These are phyloP conservation scores for Colletotrichum aenigma DNA, from an alignment of 2,329 filamentous ascomycete species.

Conservation along the genomic window DNA sequence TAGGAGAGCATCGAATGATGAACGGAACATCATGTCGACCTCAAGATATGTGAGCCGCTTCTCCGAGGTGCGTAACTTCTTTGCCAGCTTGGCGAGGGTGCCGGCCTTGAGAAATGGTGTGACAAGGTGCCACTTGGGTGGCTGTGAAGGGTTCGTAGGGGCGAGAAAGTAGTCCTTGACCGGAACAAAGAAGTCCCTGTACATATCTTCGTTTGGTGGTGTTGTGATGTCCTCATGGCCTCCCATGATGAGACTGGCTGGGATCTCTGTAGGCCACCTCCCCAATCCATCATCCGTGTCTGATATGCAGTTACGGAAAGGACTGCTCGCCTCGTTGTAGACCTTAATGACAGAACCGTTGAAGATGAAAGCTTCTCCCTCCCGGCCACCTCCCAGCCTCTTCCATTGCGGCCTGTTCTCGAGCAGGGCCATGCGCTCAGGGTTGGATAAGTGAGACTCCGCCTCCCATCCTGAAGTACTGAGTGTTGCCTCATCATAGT, in stretches of 20 bases:
- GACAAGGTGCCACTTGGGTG: slow-evolving; percentile 30
- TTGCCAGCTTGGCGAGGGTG: slow-evolving; percentile 27
- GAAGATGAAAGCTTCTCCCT: slow-evolving; percentile 33
- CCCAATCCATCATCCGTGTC: neutral
- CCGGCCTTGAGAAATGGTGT: slow-evolving; percentile 30
- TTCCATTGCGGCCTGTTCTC: slow-evolving; percentile 28
- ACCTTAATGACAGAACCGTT: slow-evolving; percentile 33
- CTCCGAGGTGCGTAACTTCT: slow-evolving; percentile 22
- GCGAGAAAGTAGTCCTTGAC: slow-evolving; percentile 34
- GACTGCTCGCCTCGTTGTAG: slow-evolving; percentile 27
- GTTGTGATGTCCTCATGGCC: slow-evolving; percentile 18
- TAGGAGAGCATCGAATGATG: slow-evolving; percentile 32
- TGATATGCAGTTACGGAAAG: slow-evolving; percentile 35
- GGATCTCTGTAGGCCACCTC: slow-evolving; percentile 36
- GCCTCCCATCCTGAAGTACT: neutral
- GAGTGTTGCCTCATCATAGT: neutral
- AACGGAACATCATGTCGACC: slow-evolving; percentile 31
- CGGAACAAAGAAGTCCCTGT: slow-evolving; percentile 27
- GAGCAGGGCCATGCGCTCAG: slow-evolving; percentile 15
- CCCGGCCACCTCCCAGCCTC: slow-evolving; percentile 29
- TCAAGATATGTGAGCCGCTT: slow-evolving; percentile 24
- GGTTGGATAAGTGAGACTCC: neutral
- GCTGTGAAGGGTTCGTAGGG: neutral
- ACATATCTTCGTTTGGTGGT: neutral
- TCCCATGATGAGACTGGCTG: slow-evolving; percentile 31